These are phyloP conservation scores for Camellia granthamiana DNA, from an alignment of 148 eudicot species.

Conservation along the genomic window DNA sequence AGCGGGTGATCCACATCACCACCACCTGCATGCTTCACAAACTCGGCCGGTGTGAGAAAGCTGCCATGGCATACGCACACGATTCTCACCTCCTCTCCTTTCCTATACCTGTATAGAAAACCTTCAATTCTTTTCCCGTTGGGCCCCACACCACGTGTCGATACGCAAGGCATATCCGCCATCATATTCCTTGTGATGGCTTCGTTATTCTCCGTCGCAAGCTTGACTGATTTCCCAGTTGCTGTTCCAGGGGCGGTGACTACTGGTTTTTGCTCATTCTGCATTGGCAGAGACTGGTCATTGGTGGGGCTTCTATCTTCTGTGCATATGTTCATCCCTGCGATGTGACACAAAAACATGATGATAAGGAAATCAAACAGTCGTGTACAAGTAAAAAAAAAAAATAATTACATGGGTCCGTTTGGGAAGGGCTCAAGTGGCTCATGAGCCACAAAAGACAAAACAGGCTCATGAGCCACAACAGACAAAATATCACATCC, in stretches of 20 bases:
- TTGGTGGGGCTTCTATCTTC: constrained; percentile 22
- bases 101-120: constrained; percentile 47
- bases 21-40: constrained; percentile 65
- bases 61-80: constrained; percentile 69
- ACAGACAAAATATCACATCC: too few relatives aligned
- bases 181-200: constrained; percentile 15
- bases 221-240: background rate
- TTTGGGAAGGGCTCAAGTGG: too few relatives aligned
- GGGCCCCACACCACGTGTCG: constrained; percentile 44
- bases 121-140: constrained; percentile 47
- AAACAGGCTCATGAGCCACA: too few relatives aligned
- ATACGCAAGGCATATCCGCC: constrained; percentile 43
- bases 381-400: background rate
- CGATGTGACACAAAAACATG: background rate
- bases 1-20: constrained; percentile 55
- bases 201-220: background rate
- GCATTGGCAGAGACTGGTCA: constrained; percentile 11
- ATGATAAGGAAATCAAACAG: background rate
- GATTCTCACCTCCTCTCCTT: constrained; percentile 55
- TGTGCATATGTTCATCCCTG: constrained; percentile 16
- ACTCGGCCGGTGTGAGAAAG: constrained; percentile 61
- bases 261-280: constrained; percentile 9
- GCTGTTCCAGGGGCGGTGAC: background rate
- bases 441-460: too few relatives aligned
- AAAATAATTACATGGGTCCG: background rate